phyloP scores from a whole-genome alignment of 2,329 filamentous ascomycete genomes.

The Phaeosphaeria sp. region DNA sequence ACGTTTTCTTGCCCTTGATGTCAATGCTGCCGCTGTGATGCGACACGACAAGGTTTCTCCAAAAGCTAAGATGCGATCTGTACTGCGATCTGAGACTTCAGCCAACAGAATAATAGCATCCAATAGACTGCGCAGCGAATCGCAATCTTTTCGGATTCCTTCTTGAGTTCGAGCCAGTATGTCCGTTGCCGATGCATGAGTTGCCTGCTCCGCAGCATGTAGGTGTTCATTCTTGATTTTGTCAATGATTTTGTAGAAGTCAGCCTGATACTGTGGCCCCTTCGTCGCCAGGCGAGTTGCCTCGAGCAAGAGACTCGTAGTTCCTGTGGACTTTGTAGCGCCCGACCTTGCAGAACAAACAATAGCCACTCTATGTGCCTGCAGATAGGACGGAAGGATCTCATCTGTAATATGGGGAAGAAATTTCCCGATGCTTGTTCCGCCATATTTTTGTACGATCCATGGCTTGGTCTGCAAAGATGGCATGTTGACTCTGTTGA shows the following conservation, averaged over 20 bases:
- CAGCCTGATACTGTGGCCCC: constrained; percentile 57
- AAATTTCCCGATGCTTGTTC: constrained; percentile 92
- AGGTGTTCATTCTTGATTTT: background rate
- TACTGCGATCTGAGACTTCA: constrained; percentile 16
- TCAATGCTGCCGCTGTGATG: constrained; percentile 11
- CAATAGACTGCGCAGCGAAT: constrained; percentile 74
- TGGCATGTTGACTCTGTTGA: background rate
- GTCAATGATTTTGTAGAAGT: constrained; percentile 66
- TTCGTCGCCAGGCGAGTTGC: constrained; percentile 50
- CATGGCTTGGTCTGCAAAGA: constrained; percentile 52
- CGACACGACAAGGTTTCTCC: constrained; percentile 17
- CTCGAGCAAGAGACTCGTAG: constrained; percentile 72
- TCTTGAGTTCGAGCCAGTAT: constrained; percentile 69
- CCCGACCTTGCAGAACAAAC: constrained; percentile 94
- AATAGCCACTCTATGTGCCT: constrained; percentile 61
- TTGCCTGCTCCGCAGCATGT: background rate
- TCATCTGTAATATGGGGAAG: constrained; percentile 56
- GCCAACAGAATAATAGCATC: constrained; percentile 54
- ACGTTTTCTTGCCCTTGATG: constrained; percentile 3
- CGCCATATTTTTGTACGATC: constrained; percentile 91
- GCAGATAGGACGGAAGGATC: constrained; percentile 51
- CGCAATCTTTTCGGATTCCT: constrained; percentile 88
- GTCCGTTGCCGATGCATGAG: background rate
- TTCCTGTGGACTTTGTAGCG: constrained; percentile 89
- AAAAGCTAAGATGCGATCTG: constrained; percentile 14